These are phyloP conservation scores for Inonotus hispidus DNA, from an alignment of 1,284 basidiomycete genomes.

Conservation along the genomic window DNA sequence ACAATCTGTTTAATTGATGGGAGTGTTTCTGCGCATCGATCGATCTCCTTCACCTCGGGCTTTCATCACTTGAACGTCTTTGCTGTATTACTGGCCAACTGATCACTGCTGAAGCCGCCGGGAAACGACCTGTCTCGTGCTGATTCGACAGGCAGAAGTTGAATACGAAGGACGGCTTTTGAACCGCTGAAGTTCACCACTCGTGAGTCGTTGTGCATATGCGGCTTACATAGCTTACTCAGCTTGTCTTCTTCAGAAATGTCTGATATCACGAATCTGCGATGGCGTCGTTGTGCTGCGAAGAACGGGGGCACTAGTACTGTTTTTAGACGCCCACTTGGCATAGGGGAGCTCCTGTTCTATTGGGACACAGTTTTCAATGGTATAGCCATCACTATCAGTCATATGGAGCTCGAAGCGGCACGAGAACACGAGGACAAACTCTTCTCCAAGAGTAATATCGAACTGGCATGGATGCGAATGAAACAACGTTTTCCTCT, in stretches of 20 bases:
- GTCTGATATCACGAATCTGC: background rate
- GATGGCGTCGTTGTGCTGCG: background rate
- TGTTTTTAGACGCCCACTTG: constrained; percentile 25
- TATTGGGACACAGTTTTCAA: constrained; percentile 40
- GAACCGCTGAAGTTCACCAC: too few species aligned
- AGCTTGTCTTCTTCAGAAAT: background rate
- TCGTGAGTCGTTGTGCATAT: too few species aligned
- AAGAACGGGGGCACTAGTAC: background rate
- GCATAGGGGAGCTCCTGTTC: constrained; percentile 38
- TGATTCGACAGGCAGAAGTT: too few species aligned
- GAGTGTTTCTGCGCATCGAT: too few species aligned
- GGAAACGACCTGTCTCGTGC: too few species aligned
- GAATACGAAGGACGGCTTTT: too few species aligned
- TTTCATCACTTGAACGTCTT: too few species aligned
- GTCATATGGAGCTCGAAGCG: constrained; percentile 27
- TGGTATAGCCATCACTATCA: constrained; percentile 41
- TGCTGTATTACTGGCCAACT: too few species aligned
- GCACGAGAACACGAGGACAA: constrained; percentile 18
- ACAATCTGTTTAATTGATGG: too few species aligned
- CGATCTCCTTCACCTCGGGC: too few species aligned
- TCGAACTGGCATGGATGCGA: constrained; percentile 36
- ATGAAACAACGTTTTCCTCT: constrained; percentile 44
- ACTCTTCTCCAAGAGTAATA: constrained; percentile 27
- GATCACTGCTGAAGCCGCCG: too few species aligned
- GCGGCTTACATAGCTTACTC: too few species aligned